Evolutionary conservation across 106 monocot species (phyloP), one percentile per base, ranked within the genome.

Genomic region (Dioscorea alata): DNA sequence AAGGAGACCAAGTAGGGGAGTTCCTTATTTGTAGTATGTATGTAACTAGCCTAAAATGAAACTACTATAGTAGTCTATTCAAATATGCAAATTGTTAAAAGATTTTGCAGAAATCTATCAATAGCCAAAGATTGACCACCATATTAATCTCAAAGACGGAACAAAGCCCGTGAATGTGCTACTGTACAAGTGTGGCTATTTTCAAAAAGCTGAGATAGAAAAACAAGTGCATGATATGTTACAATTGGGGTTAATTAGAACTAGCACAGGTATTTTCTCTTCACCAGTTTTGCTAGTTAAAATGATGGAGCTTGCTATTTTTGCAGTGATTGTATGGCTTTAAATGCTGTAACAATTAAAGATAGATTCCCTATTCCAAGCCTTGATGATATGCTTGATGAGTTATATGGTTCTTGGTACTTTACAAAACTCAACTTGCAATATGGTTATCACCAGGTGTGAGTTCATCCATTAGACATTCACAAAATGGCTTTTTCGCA

Each of bases 151-250:
- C 10, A 42, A 42, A 6, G 5, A 42, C 0, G 42, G 42, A 6
- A 6, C 42, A 8, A 5, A 42, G 42, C 42, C 42, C 0, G 5
- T 42, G 6, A 42, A 42, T 42, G 42, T 42, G 42, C 42, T 1
- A 12, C 42, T 60, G 1, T 49, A 71, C 48, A 16, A 20, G 7
- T 61, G 61, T 61, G 12, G 48, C 5, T 25, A 23, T 21, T 56
- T 56, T 19, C 54, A 56, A 19, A 56, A 56, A 2, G 54, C 54
- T 56, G 54, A 56, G n/a, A 19, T 71, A 60, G 1, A 48, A 50
- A 61, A 71, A 50, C 71, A 71, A 61, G 48, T 71, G 24, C 48
- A 49, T 22, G 60, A 61, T 2, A 71, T 71, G 60, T 28, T 71
- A 18, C 13, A 71, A 8, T 54, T 32, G 67, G 61, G n/a, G 24